Conservation (phyloP, 495 filamentous ascomycete species). For the Penicillium egyptiacum region DNA sequence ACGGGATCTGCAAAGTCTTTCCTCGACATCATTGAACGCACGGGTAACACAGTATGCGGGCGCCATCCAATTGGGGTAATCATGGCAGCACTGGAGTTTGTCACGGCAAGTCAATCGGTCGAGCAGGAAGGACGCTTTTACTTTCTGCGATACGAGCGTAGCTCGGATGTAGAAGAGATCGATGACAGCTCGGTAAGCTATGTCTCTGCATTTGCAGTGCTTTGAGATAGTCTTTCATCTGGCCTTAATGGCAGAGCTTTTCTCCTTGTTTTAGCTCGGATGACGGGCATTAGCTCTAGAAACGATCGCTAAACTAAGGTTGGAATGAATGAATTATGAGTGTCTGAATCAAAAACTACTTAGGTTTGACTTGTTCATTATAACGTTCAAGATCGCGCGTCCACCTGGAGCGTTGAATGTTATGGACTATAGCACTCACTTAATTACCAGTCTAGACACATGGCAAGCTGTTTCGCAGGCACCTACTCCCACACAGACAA, state of each 20-base stretch:
- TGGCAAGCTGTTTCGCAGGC: neutral
- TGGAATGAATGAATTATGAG: neutral
- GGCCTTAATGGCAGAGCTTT: neutral
- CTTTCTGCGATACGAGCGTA: constrained; percentile 90
- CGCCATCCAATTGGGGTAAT: constrained; percentile 93
- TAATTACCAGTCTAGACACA: neutral
- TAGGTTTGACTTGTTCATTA: neutral
- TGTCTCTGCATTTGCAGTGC: constrained; percentile 52
- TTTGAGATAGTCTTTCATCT: constrained; percentile 21
- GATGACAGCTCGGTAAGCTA: constrained; percentile 94
- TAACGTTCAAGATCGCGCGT: neutral
- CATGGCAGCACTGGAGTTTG: constrained; percentile 78
- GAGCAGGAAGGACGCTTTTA: constrained; percentile 63
- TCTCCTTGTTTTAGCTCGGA: neutral
- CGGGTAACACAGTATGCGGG: constrained; percentile 92
- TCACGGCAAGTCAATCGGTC: constrained; percentile 34
- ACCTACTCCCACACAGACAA: no score
- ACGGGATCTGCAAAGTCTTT: constrained; percentile 69
- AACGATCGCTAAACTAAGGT: neutral
- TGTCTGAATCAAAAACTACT: neutral
- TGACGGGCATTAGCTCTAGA: neutral
- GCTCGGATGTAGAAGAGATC: constrained; percentile 67
- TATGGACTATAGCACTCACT: neutral
- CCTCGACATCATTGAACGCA: constrained; percentile 63
- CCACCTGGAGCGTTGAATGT: neutral